phyloP scores from a whole-genome alignment of 768 basidiomycete species.

The Dioszegia crocea region DNA sequence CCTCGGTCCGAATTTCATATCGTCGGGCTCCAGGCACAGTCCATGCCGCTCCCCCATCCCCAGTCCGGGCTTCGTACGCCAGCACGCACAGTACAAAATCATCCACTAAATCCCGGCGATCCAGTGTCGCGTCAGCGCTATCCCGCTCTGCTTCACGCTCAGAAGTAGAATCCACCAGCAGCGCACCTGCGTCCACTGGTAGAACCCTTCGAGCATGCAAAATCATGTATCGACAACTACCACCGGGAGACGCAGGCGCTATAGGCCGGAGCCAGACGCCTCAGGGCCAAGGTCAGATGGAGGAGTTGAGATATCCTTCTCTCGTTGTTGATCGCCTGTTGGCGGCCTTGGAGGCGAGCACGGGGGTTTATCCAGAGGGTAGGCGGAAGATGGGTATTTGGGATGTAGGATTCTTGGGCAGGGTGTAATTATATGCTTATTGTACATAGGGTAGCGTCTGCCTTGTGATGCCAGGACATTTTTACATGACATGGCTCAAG shows the following conservation, averaged over 20 bases:
- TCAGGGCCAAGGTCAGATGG: conserved; percentile 61
- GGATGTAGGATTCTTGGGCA: conserved; percentile 48
- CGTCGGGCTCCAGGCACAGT: conserved; percentile 56
- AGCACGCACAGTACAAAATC: background rate
- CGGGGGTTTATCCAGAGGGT: conserved; percentile 34
- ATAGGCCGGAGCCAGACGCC: background rate
- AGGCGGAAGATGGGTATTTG: conserved; percentile 44
- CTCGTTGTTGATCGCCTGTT: conserved; percentile 69
- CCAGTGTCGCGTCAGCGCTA: background rate
- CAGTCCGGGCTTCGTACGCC: conserved; percentile 4
- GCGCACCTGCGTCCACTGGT: background rate
- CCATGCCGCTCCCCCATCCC: background rate
- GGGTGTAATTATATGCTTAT: conserved; percentile 12
- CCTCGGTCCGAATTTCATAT: conserved; percentile 74
- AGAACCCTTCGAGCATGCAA: conserved; percentile 59
- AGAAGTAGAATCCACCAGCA: too few relatives aligned
- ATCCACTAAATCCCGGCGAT: conserved; percentile 2
- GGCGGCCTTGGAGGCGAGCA: conserved; percentile 70
- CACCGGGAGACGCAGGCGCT: background rate
- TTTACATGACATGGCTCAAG: background rate
- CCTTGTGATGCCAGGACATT: too few relatives aligned
- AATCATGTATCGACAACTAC: conserved; percentile 60
- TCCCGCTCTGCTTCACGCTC: background rate
- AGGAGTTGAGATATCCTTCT: conserved; percentile 77
- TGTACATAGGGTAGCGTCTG: too few relatives aligned